Percentiles rank a stretch among this genome's conserved stretches.
Evolutionary conservation across 1,139 yeast genomes (phyloP).

Genomic region (Lodderomyces parapsilosis): DNA sequence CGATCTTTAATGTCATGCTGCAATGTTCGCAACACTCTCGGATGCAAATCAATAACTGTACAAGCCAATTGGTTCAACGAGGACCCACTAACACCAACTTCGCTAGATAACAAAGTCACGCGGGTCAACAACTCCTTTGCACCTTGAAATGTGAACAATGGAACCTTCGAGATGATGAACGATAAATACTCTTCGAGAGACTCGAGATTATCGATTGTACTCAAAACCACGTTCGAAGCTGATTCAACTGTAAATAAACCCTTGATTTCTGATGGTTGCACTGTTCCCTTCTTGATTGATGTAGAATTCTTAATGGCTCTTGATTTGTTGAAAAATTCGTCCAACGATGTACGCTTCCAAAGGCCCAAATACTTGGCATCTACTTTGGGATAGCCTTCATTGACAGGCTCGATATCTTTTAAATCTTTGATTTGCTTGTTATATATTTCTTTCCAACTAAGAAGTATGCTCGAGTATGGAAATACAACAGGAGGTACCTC

Average conservation of each 20-base stretch:
- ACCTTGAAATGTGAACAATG: constrained; percentile 20
- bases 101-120: not conserved
- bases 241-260: constrained; percentile 6
- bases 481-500: constrained; percentile 13
- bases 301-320: constrained; percentile 22
- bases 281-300: constrained; percentile 15
- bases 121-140: constrained; percentile 17
- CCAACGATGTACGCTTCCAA: constrained; percentile 3
- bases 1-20: constrained; percentile 25
- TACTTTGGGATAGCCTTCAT: not conserved
- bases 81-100: not conserved
- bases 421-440: constrained; percentile 22
- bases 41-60: constrained; percentile 8
- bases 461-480: constrained; percentile 28
- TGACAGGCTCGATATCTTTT: constrained; percentile 4
- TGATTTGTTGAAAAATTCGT: constrained; percentile 17
- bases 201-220: not conserved
- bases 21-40: constrained; percentile 18
- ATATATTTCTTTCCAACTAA: constrained; percentile 31
- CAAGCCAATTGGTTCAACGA: constrained; percentile 4
- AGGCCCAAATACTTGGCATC: not conserved
- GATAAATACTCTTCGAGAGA: constrained; percentile 15
- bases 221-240: constrained; percentile 2
- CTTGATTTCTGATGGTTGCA: constrained; percentile 15
- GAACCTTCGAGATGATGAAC: constrained; percentile 18